Base-by-base conservation (phyloP, 176 grass and related monocot species). In the Chrysopogon serrulatus region DNA sequence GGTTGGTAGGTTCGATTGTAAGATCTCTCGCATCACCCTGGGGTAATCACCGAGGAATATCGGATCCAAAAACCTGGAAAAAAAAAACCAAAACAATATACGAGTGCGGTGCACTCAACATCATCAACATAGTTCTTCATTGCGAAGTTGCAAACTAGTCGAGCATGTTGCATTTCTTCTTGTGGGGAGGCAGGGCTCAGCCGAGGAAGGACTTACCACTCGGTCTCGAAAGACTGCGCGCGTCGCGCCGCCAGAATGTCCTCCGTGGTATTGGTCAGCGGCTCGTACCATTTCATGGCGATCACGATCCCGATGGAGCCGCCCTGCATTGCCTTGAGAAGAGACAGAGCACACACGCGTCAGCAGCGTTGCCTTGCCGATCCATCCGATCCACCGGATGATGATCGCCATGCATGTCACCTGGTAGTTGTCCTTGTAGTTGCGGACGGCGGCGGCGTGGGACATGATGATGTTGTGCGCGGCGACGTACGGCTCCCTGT, bases 391-490 rank as follows among this genome's bases (percentile, higher is more conserved):
- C n/a, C n/a, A n/a, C n/a, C n/a, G n/a, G 51, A n/a, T 49, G 47
- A 49, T 18, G 47, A 5, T 44, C 12, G 15, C 42, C 0, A 37
- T 43, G n/a, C 19, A 67, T 4, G 10, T 40, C 77, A 94, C 92
- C 90, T 91, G 93, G 21, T 95, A 95, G 0, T 86, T 90, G 15
- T 66, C 77, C 59, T 45, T 88, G 80, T 95, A 95, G 65, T 57
- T 84, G 31, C 40, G 43, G 15, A 91, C 93, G 0, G 90, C 88
- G 3, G 79, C 82, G 32, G 88, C 93, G 17, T 95, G 93, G 30
- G 88, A 88, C 61, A 95, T 5, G 67, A 95, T 66, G 67, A 93
- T 86, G 70, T 95, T 95, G 32, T 92, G 90, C 12, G 88, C 75
- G 0, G 79, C 93, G 4, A 60, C 41, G 30, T 90, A 95, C 5